Percentiles rank a stretch among this genome's conserved stretches.
Conservation (phyloP, 2,329 filamentous ascomycete genomes). For the Talaromyces sp. region DNA sequence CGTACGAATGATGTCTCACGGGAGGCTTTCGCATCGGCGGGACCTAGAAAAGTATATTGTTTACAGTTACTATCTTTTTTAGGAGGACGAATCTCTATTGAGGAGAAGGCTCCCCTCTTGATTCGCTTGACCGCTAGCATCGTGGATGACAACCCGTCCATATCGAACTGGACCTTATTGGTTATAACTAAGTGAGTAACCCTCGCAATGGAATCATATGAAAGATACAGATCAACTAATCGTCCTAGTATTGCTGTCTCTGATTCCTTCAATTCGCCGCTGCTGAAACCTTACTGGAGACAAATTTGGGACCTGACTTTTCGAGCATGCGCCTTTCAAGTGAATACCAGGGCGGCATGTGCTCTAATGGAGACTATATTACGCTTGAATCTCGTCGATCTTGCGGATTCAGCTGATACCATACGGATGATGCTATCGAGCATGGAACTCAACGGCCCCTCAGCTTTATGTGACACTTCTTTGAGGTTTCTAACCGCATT, state of each 20-base stretch:
- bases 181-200: conserved; percentile 68
- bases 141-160: conserved; percentile 63
- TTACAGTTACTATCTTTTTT: conserved; percentile 56
- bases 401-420: conserved; percentile 63
- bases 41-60: conserved; percentile 44
- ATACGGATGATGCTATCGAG: conserved; percentile 69
- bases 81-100: conserved; percentile 43
- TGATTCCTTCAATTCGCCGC: conserved; percentile 35
- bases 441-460: conserved; percentile 77
- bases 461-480: conserved; percentile 72
- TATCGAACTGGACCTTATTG: conserved; percentile 79
- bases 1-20: conserved; percentile 35
- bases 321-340: conserved; percentile 65
- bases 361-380: conserved; percentile 68
- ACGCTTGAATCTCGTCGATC: conserved; percentile 61
- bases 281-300: conserved; percentile 57
- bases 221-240: background rate
- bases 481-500: conserved; percentile 68
- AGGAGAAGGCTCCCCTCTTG: conserved; percentile 56
- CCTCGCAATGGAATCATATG: background rate
- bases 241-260: conserved; percentile 32
- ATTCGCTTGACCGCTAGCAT: conserved; percentile 57
- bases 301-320: conserved; percentile 71
- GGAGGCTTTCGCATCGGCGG: conserved; percentile 36
- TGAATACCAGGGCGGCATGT: conserved; percentile 72